Evolutionary conservation across 176 grass and related monocot genomes (phyloP), one percentile per base, ranked within the genome.

Genomic region (Cymbopogon citratus): DNA sequence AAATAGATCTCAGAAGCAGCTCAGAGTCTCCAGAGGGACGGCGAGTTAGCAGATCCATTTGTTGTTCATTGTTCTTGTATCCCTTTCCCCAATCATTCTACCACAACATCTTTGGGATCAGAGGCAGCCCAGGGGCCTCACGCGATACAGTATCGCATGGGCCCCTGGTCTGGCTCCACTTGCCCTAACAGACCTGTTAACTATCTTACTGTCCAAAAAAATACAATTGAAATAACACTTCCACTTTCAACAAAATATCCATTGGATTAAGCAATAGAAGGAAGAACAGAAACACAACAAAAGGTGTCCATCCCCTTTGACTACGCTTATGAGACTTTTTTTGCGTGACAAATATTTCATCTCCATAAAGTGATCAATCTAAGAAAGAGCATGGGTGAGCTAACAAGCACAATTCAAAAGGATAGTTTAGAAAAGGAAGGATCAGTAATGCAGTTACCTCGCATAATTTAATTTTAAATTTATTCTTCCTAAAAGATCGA

Each of bases 381-480:
- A 79, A 38, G 19, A 88, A 46, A 73, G 40, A 61, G 21, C 28
- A 35, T 35, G 24, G 71, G 19, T 56, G 11, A 66, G 23, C n/a
- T n/a, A 70, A 79, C 12, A 70, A 64, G 33, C 66, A 61, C 39
- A 81, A 36, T 16, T 76, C 18, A 76, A 73, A 74, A 81, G 15
- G 9, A 61, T 13, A 79, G 18, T 31, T 63, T 41, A 66, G 4
- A 87, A 78, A 75, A 59, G 46, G n/a, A 79, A 18, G 45, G 61
- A 82, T 49, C 46, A 56, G n/a, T 12, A 14, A 38, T 29, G 25
- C 18, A 62, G n/a, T 49, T 70, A 98, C 96, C 96, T 95, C 82
- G 12, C 96, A 98, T 44, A 98, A 86, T 74, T 89, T 95, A 76
- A 95, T 95, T 90, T 88, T 93, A 68, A 93, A 91, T 91, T 98